Conservation (phyloP, 257 asterid genomes). For the Solanum sitiens region DNA sequence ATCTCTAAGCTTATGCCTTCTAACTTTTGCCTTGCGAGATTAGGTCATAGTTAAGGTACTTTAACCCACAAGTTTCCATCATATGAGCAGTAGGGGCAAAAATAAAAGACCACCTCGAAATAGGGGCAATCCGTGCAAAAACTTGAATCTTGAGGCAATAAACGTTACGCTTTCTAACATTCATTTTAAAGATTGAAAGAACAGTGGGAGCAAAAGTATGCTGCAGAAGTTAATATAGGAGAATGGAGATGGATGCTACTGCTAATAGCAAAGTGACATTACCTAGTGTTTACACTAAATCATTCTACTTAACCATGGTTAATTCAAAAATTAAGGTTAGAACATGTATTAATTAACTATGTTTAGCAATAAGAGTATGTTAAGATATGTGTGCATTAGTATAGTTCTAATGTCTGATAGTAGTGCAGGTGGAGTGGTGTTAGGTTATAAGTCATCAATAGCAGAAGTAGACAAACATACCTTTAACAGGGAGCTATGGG, state of each 20-base stretch:
- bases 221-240: neutral
- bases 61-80: neutral
- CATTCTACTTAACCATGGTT: neutral
- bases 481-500: neutral
- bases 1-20: neutral
- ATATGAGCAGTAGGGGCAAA: neutral
- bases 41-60: neutral
- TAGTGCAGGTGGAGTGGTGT: neutral
- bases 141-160: neutral
- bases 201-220: neutral
- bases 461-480: neutral
- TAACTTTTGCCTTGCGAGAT: neutral
- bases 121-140: neutral
- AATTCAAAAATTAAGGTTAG: neutral
- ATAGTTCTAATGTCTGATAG: neutral
- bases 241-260: neutral
- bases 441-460: neutral
- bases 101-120: neutral
- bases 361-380: neutral
- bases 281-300: neutral
- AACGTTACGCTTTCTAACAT: neutral
- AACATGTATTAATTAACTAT: neutral
- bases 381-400: neutral
- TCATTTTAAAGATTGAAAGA: neutral
- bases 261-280: neutral